Evolutionary conservation across 176 grass and related monocot genomes (phyloP).

Genomic region (Aegilops bicornis): DNA sequence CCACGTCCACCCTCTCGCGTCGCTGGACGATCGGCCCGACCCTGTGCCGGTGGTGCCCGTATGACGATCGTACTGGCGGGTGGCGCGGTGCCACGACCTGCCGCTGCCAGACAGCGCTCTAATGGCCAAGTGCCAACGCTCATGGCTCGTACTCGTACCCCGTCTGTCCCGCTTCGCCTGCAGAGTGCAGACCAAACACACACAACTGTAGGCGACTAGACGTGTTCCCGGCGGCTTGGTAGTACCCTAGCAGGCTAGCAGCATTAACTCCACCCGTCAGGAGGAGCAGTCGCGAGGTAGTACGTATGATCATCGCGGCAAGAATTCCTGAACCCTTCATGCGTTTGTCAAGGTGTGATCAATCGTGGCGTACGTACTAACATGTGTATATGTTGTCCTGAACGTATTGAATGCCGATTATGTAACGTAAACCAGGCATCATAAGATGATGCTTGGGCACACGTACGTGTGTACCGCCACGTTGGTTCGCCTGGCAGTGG

Average conservation of each 20-base stretch:
- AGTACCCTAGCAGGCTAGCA: no score
- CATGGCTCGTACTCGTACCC: no score
- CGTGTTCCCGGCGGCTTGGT: no score
- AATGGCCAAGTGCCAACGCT: not conserved
- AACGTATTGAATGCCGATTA: not conserved
- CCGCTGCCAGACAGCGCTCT: not conserved
- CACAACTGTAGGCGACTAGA: not conserved
- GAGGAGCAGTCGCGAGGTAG: conserved; percentile 4
- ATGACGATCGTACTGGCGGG: no score
- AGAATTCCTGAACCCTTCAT: not conserved
- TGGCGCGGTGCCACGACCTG: not conserved
- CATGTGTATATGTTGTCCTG: not conserved
- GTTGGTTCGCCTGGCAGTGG: no score
- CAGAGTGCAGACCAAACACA: not conserved
- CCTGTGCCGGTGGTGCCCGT: not conserved
- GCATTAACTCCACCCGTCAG: not conserved
- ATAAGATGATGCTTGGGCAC: no score
- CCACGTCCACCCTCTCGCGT: not conserved
- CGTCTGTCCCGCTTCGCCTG: not conserved
- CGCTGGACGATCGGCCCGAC: not conserved
- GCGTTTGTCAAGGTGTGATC: conserved; percentile 3
- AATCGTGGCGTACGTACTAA: not conserved
- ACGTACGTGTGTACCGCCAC: no score
- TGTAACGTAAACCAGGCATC: no score
- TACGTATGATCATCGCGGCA: not conserved